Conservation (phyloP, 495 filamentous ascomycete species). For the Talaromyces adpressus region DNA sequence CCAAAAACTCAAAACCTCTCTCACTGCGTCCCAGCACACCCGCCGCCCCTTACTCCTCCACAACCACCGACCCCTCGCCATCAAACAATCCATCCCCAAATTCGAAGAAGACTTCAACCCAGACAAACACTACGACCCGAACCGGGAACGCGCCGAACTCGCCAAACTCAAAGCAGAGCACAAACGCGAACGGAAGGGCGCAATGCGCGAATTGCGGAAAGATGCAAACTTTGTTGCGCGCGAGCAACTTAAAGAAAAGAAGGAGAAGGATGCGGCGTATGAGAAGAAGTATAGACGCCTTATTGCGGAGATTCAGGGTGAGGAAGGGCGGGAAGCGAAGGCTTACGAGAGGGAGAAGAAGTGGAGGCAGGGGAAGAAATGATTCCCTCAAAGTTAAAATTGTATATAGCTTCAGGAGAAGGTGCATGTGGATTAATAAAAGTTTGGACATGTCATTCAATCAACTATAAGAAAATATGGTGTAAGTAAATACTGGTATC, state of each 20-base stretch:
- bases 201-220: conserved; percentile 88
- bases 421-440: background rate
- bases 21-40: conserved; percentile 48
- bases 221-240: conserved; percentile 86
- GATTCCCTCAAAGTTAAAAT: conserved; percentile 9
- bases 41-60: conserved; percentile 82
- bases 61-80: conserved; percentile 80
- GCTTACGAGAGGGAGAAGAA: conserved; percentile 82
- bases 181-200: conserved; percentile 93
- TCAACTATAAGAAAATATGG: background rate
- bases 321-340: conserved; percentile 82
- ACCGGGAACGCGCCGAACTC: conserved; percentile 75
- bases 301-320: conserved; percentile 88
- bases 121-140: conserved; percentile 90
- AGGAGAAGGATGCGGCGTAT: conserved; percentile 80
- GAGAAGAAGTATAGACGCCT: conserved; percentile 90
- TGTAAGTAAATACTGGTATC: background rate
- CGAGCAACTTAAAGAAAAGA: conserved; percentile 85
- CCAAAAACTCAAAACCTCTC: conserved; percentile 35
- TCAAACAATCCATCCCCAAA: conserved; percentile 84
- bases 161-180: conserved; percentile 78
- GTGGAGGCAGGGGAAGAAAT: conserved; percentile 55
- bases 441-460: background rate
- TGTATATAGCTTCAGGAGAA: background rate
- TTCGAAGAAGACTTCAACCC: conserved; percentile 96